Base-by-base conservation (phyloP, 179 eudicot species). In the Beta corolliflora region DNA sequence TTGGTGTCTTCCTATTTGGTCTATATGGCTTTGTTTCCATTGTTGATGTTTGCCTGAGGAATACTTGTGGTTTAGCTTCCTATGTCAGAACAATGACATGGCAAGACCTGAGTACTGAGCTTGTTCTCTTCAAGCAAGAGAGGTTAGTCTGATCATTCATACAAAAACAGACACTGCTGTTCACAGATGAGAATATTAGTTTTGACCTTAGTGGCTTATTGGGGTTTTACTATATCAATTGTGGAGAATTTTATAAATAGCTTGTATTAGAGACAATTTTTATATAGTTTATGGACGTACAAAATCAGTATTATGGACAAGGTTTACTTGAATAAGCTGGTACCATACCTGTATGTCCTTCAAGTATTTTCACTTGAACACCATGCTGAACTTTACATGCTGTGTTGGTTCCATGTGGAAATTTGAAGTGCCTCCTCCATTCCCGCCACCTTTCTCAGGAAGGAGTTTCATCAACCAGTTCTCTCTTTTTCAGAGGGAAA, bases 361-460 rank as follows among this genome's bases (percentile, higher is more conserved):
- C 76, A 85, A 73, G 46, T 9, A 48, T 67, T 82, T 83, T 84
- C 68, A 53, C 75, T 88, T 84, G 85, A 82, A 80, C 79, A 80
- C 81, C 83, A 80, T 83, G 85, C 88, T 86, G 77, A 87, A 88
- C 80, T 79, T 82, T 91, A 87, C 77, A 75, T 55, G 16, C 18
- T 75, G 77, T 29, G 46, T 74, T 74, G 16, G 54, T 55, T 6
- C 81, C 85, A 82, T 83, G 84, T 87, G 83, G 85, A 89, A 84
- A 81, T 81, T 90, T 88, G 85, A 85, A 96, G 99, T 96, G 95
- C 98, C 97, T 82, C 96, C 91, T 88, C 98, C 98, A 79, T 83
- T 94, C 52, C 99, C 98, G 82, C 98, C 93, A 79, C 97, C 91
- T 87, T 87, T 90, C 84, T 95, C 99, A 81, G 97, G 94, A 92